These are phyloP conservation scores for Eutrema yunnanense DNA, from an alignment of 345 rosid genomes.

Conservation along the genomic window DNA sequence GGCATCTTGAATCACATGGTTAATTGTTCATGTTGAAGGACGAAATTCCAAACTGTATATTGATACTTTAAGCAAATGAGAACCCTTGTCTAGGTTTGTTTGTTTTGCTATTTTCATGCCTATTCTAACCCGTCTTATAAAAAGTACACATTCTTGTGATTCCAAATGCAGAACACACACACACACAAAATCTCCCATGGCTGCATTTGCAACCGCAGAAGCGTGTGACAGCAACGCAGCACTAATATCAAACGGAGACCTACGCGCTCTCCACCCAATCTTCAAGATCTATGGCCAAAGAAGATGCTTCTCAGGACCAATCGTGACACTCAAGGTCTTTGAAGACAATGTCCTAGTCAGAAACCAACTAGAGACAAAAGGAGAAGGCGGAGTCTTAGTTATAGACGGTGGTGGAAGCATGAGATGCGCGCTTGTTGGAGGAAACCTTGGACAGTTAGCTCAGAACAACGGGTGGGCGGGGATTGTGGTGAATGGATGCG, in stretches of 20 bases:
- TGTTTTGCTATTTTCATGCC: not conserved
- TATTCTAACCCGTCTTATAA: not conserved
- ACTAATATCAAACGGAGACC: conserved; percentile 51
- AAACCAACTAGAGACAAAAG: conserved; percentile 61
- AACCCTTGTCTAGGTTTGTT: not conserved
- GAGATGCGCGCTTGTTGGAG: conserved; percentile 81
- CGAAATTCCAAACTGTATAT: not conserved
- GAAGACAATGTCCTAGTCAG: conserved; percentile 85
- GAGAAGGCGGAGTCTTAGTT: conserved; percentile 77
- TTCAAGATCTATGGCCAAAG: conserved; percentile 75
- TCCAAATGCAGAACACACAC: conserved; percentile 10
- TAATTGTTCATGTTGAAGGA: not conserved
- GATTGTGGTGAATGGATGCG: conserved; percentile 69
- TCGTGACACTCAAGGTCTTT: conserved; percentile 70
- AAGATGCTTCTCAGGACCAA: conserved; percentile 60
- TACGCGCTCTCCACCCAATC: conserved; percentile 60
- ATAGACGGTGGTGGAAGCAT: conserved; percentile 88
- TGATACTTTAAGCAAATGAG: not conserved
- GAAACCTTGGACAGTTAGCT: conserved; percentile 65
- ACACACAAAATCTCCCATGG: conserved; percentile 32
- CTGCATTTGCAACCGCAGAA: conserved; percentile 67
- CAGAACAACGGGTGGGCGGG: conserved; percentile 89
- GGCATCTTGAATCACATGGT: not conserved
- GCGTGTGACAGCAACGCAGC: conserved; percentile 71
- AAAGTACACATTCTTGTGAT: not conserved